Evolutionary conservation across 257 asterid genomes (phyloP).

Genomic region (Gentiana dahurica): DNA sequence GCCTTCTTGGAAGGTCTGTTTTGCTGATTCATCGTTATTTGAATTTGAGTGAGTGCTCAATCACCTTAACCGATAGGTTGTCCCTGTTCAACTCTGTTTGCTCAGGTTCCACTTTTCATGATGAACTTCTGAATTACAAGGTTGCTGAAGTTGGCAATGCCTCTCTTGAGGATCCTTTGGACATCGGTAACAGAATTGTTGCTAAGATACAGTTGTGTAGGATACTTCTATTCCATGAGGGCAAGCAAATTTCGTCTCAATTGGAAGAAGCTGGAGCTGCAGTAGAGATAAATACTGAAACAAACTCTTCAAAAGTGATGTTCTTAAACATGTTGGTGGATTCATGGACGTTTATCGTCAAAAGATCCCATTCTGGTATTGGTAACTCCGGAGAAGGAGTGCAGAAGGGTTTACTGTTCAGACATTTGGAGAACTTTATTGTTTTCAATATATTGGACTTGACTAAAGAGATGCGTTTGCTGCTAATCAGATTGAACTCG

Average conservation of each 20-base stretch:
- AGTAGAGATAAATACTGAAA: constrained; percentile 20
- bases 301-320: constrained; percentile 34
- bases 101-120: constrained; percentile 31
- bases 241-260: constrained; percentile 18
- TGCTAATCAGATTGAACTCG: constrained; percentile 44
- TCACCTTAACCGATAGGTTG: constrained; percentile 36
- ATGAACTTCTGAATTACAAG: constrained; percentile 37
- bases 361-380: constrained; percentile 28
- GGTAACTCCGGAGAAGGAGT: constrained; percentile 26
- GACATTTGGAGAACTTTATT: constrained; percentile 57
- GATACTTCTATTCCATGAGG: constrained; percentile 39
- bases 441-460: constrained; percentile 45
- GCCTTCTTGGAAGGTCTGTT: constrained; percentile 66
- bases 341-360: constrained; percentile 61
- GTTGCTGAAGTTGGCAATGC: constrained; percentile 28
- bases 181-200: constrained; percentile 52
- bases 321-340: constrained; percentile 46
- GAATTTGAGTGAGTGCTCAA: constrained; percentile 23
- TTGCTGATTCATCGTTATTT: constrained; percentile 34
- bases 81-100: constrained; percentile 50
- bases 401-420: constrained; percentile 30
- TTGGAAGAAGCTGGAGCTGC: constrained; percentile 20
- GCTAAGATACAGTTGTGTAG: constrained; percentile 58
- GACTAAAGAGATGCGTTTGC: constrained; percentile 33
- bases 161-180: constrained; percentile 42